Conservation (phyloP, 768 basidiomycete genomes). For the Kwoniella dendrophila region DNA sequence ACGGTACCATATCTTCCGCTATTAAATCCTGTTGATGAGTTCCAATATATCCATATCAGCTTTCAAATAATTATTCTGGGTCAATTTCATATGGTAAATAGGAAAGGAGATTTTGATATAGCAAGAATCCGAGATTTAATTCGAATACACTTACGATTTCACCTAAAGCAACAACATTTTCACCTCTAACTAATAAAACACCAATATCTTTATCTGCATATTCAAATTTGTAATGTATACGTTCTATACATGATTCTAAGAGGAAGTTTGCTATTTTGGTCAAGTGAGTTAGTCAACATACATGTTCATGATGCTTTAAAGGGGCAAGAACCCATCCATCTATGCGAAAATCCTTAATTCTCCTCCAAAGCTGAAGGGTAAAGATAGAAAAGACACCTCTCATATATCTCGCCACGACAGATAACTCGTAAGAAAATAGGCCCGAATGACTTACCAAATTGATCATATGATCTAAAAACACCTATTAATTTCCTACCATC, state of each 20-base stretch:
- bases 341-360: too few species aligned
- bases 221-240: conserved; percentile 83
- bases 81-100: too few species aligned
- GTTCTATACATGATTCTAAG: conserved; percentile 90
- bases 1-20: conserved; percentile 42
- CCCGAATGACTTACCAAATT: conserved; percentile 76
- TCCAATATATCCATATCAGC: neutral
- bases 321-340: too few species aligned
- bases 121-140: too few species aligned
- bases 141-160: conserved; percentile 89
- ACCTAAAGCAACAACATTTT: conserved; percentile 95
- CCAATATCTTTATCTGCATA: conserved; percentile 68
- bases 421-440: too few species aligned
- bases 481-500: conserved; percentile 97
- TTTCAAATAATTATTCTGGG: neutral
- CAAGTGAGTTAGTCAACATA: neutral
- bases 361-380: too few species aligned
- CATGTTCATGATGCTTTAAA: too few species aligned
- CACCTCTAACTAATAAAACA: conserved; percentile 91
- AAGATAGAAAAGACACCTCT: too few species aligned
- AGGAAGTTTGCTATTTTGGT: conserved; percentile 82
- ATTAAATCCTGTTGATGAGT: conserved; percentile 39
- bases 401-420: too few species aligned
- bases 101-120: too few species aligned
- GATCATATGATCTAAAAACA: conserved; percentile 95